phyloP scores from a whole-genome alignment of 371 early-diverging fungal species.

The Mortierella sp. region DNA sequence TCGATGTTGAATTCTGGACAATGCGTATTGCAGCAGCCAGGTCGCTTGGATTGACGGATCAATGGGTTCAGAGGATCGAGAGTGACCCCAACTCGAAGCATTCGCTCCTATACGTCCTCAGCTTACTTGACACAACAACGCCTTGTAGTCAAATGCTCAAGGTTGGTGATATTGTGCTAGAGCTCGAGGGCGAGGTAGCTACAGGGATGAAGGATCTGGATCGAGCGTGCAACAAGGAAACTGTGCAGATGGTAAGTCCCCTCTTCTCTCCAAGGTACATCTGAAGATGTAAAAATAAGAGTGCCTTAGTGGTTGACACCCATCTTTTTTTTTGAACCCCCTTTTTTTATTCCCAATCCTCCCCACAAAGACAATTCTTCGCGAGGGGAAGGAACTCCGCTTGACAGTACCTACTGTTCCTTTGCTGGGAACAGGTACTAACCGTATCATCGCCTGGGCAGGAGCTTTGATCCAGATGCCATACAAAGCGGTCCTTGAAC shows the following conservation, averaged over 20 bases:
- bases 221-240: conserved; percentile 42
- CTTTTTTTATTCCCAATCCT: neutral
- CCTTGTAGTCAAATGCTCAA: conserved; percentile 69
- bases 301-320: too few relatives aligned
- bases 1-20: conserved; percentile 83
- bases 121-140: conserved; percentile 63
- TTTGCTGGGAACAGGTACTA: conserved; percentile 66
- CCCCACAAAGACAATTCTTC: conserved; percentile 60
- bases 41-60: conserved; percentile 79
- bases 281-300: too few relatives aligned
- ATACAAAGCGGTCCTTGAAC: conserved; percentile 85
- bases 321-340: conserved; percentile 4
- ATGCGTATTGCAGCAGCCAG: conserved; percentile 84
- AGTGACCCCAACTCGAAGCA: conserved; percentile 66
- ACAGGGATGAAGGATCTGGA: conserved; percentile 78
- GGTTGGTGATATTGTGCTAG: conserved; percentile 90
- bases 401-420: conserved; percentile 65
- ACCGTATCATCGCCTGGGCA: conserved; percentile 81
- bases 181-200: conserved; percentile 74
- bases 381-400: conserved; percentile 63
- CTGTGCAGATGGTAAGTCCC: conserved; percentile 60
- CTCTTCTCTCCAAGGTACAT: too few relatives aligned
- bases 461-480: conserved; percentile 87
- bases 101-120: conserved; percentile 77
- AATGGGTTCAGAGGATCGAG: conserved; percentile 83